Evolutionary conservation across 176 grass and related monocot species (phyloP).

Genomic region (maize (Zea mays)): DNA sequence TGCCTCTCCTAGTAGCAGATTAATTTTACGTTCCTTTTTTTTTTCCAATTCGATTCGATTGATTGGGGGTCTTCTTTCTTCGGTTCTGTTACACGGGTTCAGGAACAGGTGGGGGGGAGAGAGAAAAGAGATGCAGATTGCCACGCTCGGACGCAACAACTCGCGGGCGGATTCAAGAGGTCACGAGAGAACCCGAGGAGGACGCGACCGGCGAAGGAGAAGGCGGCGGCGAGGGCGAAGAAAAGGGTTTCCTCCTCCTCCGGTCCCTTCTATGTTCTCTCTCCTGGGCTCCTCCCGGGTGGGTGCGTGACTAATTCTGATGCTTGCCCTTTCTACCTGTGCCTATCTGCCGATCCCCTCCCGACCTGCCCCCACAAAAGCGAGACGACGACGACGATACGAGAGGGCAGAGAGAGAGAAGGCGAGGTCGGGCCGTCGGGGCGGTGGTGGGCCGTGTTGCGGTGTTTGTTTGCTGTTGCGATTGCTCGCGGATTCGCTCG

Average conservation of each 20-base stretch:
- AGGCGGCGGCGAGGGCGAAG: neutral
- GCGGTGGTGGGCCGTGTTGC: neutral
- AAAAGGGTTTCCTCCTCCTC: neutral
- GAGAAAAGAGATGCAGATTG: neutral
- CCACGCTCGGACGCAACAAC: conserved; percentile 35
- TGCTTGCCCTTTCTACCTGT: conserved; percentile 15
- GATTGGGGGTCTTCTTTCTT: conserved; percentile 13
- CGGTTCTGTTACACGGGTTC: neutral
- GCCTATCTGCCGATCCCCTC: neutral
- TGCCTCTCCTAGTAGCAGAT: neutral
- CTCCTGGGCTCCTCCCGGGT: too few relatives aligned
- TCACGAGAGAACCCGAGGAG: neutral
- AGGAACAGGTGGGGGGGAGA: neutral
- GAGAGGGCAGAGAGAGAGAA: neutral
- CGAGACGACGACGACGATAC: neutral
- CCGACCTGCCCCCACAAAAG: too few relatives aligned
- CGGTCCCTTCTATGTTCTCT: neutral
- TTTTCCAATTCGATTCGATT: conserved; percentile 30
- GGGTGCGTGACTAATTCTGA: too few relatives aligned
- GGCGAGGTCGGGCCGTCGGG: neutral
- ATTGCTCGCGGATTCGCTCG: conserved; percentile 18
- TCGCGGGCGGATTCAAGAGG: conserved; percentile 10
- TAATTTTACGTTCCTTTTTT: conserved; percentile 43
- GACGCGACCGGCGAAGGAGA: neutral
- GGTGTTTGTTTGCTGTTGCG: neutral